Base-by-base conservation (phyloP, 2,329 filamentous ascomycete genomes). In the Clonostachys solani region DNA sequence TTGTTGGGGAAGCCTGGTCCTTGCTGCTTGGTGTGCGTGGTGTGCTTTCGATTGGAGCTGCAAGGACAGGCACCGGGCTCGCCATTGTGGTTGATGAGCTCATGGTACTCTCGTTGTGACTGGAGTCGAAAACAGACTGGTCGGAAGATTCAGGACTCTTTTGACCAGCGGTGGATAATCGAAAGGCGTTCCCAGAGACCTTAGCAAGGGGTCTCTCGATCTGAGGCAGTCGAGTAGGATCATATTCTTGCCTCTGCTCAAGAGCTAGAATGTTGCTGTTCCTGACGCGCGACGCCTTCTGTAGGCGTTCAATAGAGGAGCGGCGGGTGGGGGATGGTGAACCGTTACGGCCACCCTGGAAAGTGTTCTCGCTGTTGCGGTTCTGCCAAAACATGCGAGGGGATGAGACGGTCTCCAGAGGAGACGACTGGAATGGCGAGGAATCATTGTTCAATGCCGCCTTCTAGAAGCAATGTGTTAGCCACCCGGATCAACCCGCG, bases 261-360 rank as follows among this genome's bases (percentile, higher is more conserved):
- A 92, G 86, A 40, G 90, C 91, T 64, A 96, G 89, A 77, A 97
- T 96, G 71, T 86, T 95, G 78, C 92, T 96, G 73, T 96, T 97
- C 78, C 92, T 96, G 60, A 99, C 94, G 50, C 94, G 87, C 47
- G 92, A 96, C 33, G 91, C 92, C 64, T 86, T 89, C 72, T 96
- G 95, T 50, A 99, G 78, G 61, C 92, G 92, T 77, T 99, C 94
- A 56, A 99, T 92, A 16, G 92, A 97, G 42, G 89, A 89, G 62
- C 92, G 86, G 60, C 89, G 87, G 49, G 83, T 85, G 18, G 89
- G 84, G 42, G 86, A 86, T 8, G 85, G 81, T 12, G 87, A 83
- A 40, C 78, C 74, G 33, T 71, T 67, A 44, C 81, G 76, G 49
- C 76, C 74, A 51, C 80, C 75, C 54, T 82, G 83, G 48, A 77